Evolutionary conservation across 768 basidiomycete genomes (phyloP).

Genomic region (Termitomyces titanicus): DNA sequence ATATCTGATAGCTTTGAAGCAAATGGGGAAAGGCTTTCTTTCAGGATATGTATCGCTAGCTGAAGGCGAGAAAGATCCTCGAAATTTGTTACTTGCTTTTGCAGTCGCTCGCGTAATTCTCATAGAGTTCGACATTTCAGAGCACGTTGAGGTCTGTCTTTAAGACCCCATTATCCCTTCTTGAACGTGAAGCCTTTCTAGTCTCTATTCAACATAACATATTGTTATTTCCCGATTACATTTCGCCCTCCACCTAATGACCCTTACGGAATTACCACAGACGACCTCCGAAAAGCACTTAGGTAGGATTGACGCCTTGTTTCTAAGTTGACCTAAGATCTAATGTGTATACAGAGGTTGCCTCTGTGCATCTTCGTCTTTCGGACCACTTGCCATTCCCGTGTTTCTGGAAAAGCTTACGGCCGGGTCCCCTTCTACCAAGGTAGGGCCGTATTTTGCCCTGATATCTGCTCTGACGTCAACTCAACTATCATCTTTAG

Average conservation of each 20-base stretch:
- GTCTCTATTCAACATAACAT: constrained; percentile 92
- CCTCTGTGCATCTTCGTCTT: constrained; percentile 73
- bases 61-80: constrained; percentile 96
- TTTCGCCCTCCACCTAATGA: constrained; percentile 94
- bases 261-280: constrained; percentile 86
- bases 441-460: constrained; percentile 46
- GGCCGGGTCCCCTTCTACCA: constrained; percentile 75
- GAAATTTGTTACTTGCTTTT: constrained; percentile 89
- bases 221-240: constrained; percentile 98
- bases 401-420: constrained; percentile 90
- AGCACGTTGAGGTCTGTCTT: constrained; percentile 68
- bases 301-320: constrained; percentile 36
- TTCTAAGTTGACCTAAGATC: neutral
- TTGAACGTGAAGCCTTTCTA: constrained; percentile 23
- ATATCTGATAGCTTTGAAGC: constrained; percentile 54
- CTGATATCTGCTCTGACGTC: neutral
- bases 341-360: constrained; percentile 45
- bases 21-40: constrained; percentile 70
- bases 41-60: constrained; percentile 74
- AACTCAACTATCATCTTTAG: constrained; percentile 35
- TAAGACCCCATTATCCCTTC: neutral
- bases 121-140: constrained; percentile 80
- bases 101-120: constrained; percentile 82
- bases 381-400: constrained; percentile 82
- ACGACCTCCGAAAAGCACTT: constrained; percentile 75